Base-by-base conservation (phyloP, 345 rosid genomes). In the Lepidium didymum region DNA sequence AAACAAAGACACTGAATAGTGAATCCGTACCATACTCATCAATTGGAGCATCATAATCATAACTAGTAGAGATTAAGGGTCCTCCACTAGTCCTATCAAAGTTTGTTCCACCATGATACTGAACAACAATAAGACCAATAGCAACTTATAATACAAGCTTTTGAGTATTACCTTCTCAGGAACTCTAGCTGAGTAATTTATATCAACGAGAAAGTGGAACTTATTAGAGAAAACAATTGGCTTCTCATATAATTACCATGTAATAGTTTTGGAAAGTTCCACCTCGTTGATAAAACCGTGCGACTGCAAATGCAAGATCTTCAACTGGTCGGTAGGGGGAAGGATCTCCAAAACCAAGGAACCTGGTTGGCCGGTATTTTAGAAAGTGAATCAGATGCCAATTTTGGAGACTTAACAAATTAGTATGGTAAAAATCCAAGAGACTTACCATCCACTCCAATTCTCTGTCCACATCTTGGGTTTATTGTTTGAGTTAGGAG, bases 391-490 rank as follows among this genome's bases (percentile, higher is more conserved):
- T 23, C 54, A 78, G 46, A 14, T 21, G 18, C 75, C 18, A 58
- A 11, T 18, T 73, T 8, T 10, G 19, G 41, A 33, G 21, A 66
- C 4, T 19, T 18, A 0, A 56, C 14, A 31, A 65, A 72, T 38
- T 18, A 29, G 19, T 68, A 54, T 36, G 10, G 50, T 5, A 56
- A 53, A 13, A 21, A 53, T 47, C 10, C 47, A 67, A 56, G 52
- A 57, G 49, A 16, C 81, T 58, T 77, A 93, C 98, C 97, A 93
- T 82, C 98, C 97, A 72, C 79, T 88, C 97, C 97, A 94, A 58
- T 94, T 88, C 82, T 94, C 99, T 0, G 97, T 94, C 99, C 97
- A 94, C 81, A 94, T 82, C 81, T 90, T 94, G 3, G 97, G 99
- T 77, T 94, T 90, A 52, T 67, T 75, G 42, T 81, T 68, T 16